Evolutionary conservation across 2,329 filamentous ascomycete species (phyloP).

Genomic region (Aspergillus sp.): DNA sequence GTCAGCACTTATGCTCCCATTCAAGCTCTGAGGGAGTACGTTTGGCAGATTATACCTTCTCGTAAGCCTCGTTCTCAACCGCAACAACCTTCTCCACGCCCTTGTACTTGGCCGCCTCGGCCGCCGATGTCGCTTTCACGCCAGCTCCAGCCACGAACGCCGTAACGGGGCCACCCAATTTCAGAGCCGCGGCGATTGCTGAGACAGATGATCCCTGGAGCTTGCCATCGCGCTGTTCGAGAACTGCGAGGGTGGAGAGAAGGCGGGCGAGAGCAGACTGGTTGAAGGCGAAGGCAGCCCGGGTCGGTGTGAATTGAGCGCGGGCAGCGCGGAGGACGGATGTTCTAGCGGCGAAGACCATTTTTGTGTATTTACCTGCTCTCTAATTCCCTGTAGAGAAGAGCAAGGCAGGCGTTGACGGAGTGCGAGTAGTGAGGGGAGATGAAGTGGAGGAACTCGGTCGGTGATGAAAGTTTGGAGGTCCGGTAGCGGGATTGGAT

Average conservation of each 20-base stretch:
- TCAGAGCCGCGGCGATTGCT: slow-evolving; percentile 80
- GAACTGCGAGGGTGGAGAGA: slow-evolving; percentile 82
- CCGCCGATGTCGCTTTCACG: slow-evolving; percentile 69
- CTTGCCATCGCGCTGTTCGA: slow-evolving; percentile 90
- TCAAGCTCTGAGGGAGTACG: not conserved
- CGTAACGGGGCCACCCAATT: slow-evolving; percentile 80
- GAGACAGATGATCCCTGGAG: slow-evolving; percentile 80
- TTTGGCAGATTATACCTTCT: slow-evolving; percentile 63
- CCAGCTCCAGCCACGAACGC: slow-evolving; percentile 82
- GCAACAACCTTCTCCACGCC: slow-evolving; percentile 89
- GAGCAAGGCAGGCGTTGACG: not conserved
- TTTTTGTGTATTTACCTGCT: slow-evolving; percentile 9
- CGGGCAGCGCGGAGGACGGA: slow-evolving; percentile 45
- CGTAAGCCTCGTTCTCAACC: slow-evolving; percentile 86
- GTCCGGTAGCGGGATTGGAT: slow-evolving; percentile 16
- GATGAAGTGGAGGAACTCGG: not conserved
- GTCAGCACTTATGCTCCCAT: slow-evolving; percentile 6
- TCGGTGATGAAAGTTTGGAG: slow-evolving; percentile 6
- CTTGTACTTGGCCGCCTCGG: slow-evolving; percentile 82
- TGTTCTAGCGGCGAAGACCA: slow-evolving; percentile 38
- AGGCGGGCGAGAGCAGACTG: slow-evolving; percentile 64
- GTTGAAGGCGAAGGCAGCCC: slow-evolving; percentile 31
- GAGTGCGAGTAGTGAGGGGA: not conserved
- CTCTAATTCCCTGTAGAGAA: not conserved
- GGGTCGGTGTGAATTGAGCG: slow-evolving; percentile 46